phyloP scores from a whole-genome alignment of 495 filamentous ascomycete species.

The Penicillium ucsense region DNA sequence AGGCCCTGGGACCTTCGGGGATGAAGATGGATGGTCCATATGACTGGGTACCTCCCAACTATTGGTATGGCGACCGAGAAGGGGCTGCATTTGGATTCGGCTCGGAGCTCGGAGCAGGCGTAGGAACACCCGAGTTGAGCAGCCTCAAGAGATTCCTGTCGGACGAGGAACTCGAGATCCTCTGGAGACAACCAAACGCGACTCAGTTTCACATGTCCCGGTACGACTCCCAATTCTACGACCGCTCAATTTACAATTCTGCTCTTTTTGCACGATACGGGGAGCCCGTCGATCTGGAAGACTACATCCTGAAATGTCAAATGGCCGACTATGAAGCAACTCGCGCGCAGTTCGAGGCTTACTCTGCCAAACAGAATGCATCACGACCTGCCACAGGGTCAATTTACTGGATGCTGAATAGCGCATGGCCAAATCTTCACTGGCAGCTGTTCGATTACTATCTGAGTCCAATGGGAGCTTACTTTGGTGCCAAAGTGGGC shows the following conservation, averaged over 20 bases:
- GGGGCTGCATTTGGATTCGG: constrained; percentile 57
- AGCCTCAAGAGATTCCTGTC: constrained; percentile 48
- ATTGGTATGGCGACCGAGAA: constrained; percentile 45
- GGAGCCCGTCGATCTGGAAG: constrained; percentile 37
- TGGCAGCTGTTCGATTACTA: constrained; percentile 63
- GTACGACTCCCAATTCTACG: constrained; percentile 41
- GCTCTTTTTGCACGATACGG: constrained; percentile 47
- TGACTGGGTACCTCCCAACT: constrained; percentile 57
- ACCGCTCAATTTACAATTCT: constrained; percentile 46
- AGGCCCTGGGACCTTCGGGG: constrained; percentile 42
- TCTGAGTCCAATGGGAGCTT: constrained; percentile 45
- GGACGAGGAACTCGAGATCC: constrained; percentile 34
- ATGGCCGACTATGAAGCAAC: constrained; percentile 58
- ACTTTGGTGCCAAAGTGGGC: constrained; percentile 50
- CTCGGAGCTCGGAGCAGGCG: constrained; percentile 50
- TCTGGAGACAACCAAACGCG: constrained; percentile 47
- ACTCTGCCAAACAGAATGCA: constrained; percentile 39
- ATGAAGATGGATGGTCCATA: constrained; percentile 63
- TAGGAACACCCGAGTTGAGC: constrained; percentile 48
- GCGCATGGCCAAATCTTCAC: constrained; percentile 55
- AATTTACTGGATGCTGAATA: constrained; percentile 63
- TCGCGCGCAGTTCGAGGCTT: constrained; percentile 50
- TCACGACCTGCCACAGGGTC: constrained; percentile 46
- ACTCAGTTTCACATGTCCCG: constrained; percentile 51
- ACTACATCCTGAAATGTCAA: constrained; percentile 46